Percentiles rank a stretch among this genome's conserved stretches.
phyloP scores from a whole-genome alignment of 257 asterid species.

The Nicotiana tomentosiformis region DNA sequence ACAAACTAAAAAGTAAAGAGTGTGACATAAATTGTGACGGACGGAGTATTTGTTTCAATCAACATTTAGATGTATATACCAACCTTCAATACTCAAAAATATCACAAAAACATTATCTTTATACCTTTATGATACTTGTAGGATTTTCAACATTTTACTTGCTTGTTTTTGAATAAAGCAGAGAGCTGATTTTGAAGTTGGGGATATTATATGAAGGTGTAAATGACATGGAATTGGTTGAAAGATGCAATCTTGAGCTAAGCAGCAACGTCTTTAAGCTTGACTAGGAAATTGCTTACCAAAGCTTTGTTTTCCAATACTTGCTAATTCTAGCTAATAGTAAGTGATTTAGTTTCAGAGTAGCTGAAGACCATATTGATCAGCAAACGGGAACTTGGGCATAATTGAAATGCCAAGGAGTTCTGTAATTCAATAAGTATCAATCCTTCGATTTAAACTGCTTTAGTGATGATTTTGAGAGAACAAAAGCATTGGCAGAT shows the following conservation, averaged over 20 bases:
- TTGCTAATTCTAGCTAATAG: background rate
- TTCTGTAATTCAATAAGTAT: background rate
- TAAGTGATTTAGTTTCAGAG: background rate
- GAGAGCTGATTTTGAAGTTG: background rate
- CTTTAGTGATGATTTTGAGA: background rate
- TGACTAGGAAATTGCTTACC: too few species aligned
- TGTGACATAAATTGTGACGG: too few species aligned
- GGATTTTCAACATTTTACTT: background rate
- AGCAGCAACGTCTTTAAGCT: background rate
- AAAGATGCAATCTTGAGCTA: background rate
- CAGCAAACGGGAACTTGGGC: background rate
- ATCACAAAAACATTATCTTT: background rate
- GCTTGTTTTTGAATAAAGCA: background rate
- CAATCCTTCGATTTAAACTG: background rate
- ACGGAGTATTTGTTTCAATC: background rate
- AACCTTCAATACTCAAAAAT: too few species aligned
- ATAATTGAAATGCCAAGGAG: background rate
- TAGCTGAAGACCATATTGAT: background rate
- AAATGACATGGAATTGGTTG: background rate
- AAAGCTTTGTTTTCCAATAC: background rate
- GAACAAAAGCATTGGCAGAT: background rate
- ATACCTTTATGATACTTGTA: background rate
- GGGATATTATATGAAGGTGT: background rate
- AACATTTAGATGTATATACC: background rate
- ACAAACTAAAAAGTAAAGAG: too few species aligned